Conservation (phyloP, 495 filamentous ascomycete species). For the Lasiosphaeria hispida region DNA sequence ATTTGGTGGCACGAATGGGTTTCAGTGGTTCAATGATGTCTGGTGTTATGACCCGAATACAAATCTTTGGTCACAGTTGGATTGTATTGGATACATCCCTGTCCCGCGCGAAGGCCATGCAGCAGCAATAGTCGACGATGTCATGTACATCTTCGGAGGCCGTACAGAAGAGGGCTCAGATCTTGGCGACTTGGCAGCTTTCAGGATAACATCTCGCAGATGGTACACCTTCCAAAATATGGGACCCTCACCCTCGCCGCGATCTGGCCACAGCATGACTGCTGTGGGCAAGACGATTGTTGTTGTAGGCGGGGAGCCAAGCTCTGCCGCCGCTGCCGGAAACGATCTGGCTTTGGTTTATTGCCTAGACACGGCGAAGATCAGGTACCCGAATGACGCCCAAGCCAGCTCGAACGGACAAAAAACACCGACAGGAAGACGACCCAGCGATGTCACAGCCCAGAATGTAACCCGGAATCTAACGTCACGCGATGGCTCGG, state of each 20-base stretch:
- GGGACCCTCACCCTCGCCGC: slow-evolving; percentile 89
- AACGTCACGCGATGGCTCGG: slow-evolving; percentile 63
- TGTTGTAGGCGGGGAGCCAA: slow-evolving; percentile 90
- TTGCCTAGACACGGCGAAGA: slow-evolving; percentile 90
- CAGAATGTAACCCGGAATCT: slow-evolving; percentile 34
- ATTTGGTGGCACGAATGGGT: slow-evolving; percentile 94
- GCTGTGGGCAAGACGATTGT: slow-evolving; percentile 87
- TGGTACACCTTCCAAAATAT: slow-evolving; percentile 99
- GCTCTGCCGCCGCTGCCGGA: slow-evolving; percentile 74
- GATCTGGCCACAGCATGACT: slow-evolving; percentile 98
- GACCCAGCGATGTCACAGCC: slow-evolving; percentile 40
- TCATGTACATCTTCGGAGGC: slow-evolving; percentile 99
- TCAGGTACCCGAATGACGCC: slow-evolving; percentile 84
- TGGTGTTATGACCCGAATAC: slow-evolving; percentile 88
- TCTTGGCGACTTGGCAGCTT: slow-evolving; percentile 90
- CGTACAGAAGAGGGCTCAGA: slow-evolving; percentile 89
- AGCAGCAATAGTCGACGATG: slow-evolving; percentile 86
- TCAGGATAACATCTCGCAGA: slow-evolving; percentile 82
- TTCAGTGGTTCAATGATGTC: slow-evolving; percentile 97
- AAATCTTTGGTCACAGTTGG: slow-evolving; percentile 80
- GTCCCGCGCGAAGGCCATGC: slow-evolving; percentile 92
- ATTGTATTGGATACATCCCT: slow-evolving; percentile 97
- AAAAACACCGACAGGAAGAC: slow-evolving; percentile 33
- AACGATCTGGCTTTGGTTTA: slow-evolving; percentile 87
- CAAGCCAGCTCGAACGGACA: slow-evolving; percentile 48